Percentiles rank a stretch among this genome's conserved stretches.
These are phyloP conservation scores for Chaetomium sp. DNA, from an alignment of 2,329 filamentous ascomycete genomes.

Conservation along the genomic window DNA sequence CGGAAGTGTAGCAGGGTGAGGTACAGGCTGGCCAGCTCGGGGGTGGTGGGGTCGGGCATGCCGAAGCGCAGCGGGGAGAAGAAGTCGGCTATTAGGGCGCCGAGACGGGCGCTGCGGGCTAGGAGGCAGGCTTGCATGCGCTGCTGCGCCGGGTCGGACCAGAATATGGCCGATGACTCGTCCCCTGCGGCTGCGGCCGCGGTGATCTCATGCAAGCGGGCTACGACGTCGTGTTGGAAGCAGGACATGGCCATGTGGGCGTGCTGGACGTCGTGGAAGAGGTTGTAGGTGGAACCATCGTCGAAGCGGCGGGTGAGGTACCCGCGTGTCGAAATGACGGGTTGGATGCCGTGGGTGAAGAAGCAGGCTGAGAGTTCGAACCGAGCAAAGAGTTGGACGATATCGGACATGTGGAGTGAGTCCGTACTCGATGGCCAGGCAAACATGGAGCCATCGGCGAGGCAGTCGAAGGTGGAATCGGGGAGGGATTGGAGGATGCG, in stretches of 20 bases:
- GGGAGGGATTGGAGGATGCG: slow-evolving; percentile 36
- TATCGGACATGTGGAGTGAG: slow-evolving; percentile 32
- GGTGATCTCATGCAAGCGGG: slow-evolving; percentile 31
- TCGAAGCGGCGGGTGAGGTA: slow-evolving; percentile 29
- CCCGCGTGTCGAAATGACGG: slow-evolving; percentile 32
- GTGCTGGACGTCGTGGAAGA: slow-evolving; percentile 23
- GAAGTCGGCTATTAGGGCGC: slow-evolving; percentile 28
- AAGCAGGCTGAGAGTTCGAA: slow-evolving; percentile 35
- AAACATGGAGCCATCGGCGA: slow-evolving; percentile 24
- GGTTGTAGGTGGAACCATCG: slow-evolving; percentile 24
- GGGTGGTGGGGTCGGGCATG: slow-evolving; percentile 19
- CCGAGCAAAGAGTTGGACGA: slow-evolving; percentile 36
- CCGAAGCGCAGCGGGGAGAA: slow-evolving; percentile 22
- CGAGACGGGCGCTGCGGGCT: slow-evolving; percentile 28
- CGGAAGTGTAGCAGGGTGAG: slow-evolving; percentile 33
- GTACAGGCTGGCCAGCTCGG: slow-evolving; percentile 27
- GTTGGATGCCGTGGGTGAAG: slow-evolving; percentile 34
- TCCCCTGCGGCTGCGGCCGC: not conserved
- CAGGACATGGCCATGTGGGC: slow-evolving; percentile 25
- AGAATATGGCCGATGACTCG: slow-evolving; percentile 25
- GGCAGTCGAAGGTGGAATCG: slow-evolving; percentile 29
- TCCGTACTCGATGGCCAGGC: slow-evolving; percentile 8
- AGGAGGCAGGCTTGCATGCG: slow-evolving; percentile 30
- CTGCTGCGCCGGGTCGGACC: slow-evolving; percentile 32
- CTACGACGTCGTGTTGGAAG: slow-evolving; percentile 33